Base-by-base conservation (phyloP, 805 yeast species). In the Torulaspora franciscae region DNA sequence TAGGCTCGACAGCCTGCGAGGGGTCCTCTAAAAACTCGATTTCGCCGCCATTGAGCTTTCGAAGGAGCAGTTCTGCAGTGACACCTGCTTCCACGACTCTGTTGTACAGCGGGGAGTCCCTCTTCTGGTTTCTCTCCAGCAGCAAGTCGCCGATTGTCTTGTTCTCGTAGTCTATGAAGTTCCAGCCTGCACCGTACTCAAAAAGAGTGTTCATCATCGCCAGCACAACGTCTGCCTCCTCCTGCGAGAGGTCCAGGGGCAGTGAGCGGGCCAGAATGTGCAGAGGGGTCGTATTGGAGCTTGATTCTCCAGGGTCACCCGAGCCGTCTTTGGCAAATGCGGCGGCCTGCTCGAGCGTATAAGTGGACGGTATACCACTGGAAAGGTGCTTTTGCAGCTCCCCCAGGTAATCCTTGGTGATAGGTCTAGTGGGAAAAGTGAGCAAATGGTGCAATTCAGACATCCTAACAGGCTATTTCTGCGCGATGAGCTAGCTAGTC, bases 111-210 rank as follows among this genome's bases (percentile, higher is more conserved):
- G 67, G 66, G 5, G 70, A 61, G 1, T 57, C 65, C 56, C 54
- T 47, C 3, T 56, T 62, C 55, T 70, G 59, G 1, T 74, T 75
- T 40, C 84, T 68, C 37, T 79, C 75, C 29, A 74, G 64, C 19
- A 90, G 70, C 6, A 89, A 74, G 64, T 95, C 90, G 2, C 95
- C 98, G 0, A 96, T 88, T 0, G 96, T 86, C 49, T 81, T 81
- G 52, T 79, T 73, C 42, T 81, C 76, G 47, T 71, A 75, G 61
- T 89, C 95, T 2, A 80, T 69, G 54, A 85, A 72, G 64, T 84
- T 82, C 97, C 97, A 90, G 7, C 95, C 95, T 0, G 95, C 96
- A 24, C 97, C 97, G 61, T 80, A 83, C 58, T 85, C 80, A 52
- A 90, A 82, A 47, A 90, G 64, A 15, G 71, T 73, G 24, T 78